Evolutionary conservation across 2,329 filamentous ascomycete species (phyloP).

Genomic region (Berkeleyomyces rouxiae): DNA sequence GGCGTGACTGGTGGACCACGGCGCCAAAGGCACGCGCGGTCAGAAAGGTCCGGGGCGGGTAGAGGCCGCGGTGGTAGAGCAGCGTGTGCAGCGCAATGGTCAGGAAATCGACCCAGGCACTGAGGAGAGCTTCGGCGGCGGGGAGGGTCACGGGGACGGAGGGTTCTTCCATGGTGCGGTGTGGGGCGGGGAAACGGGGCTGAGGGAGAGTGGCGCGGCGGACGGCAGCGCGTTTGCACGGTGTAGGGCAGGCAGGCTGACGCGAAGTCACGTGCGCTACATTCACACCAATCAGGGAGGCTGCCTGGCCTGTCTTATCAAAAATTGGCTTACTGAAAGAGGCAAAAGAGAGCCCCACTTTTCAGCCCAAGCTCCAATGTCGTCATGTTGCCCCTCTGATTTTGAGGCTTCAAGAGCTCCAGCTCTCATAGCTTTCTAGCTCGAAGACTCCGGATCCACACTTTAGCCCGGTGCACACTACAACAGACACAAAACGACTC

Average conservation of each 20-base stretch:
- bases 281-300: no score
- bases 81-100: slow-evolving; percentile 73
- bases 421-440: no score
- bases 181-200: neutral
- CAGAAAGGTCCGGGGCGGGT: slow-evolving; percentile 63
- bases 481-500: neutral
- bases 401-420: neutral
- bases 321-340: neutral
- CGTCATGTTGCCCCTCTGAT: neutral
- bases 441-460: no score
- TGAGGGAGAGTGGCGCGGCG: neutral
- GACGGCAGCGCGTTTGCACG: neutral
- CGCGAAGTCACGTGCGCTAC: slow-evolving; percentile 11
- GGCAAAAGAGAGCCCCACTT: neutral
- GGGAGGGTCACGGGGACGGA: slow-evolving; percentile 20
- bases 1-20: slow-evolving; percentile 68
- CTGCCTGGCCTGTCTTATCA: neutral
- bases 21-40: slow-evolving; percentile 68
- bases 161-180: neutral
- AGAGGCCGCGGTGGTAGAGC: slow-evolving; percentile 65
- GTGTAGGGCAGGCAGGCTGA: neutral
- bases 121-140: slow-evolving; percentile 41
- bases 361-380: neutral
- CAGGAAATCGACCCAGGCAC: slow-evolving; percentile 62
- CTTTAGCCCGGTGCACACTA: no score